Percentiles rank a stretch among this genome's conserved stretches.
Conservation (phyloP, 2,329 filamentous ascomycete genomes). For the Penicillium sp. region DNA sequence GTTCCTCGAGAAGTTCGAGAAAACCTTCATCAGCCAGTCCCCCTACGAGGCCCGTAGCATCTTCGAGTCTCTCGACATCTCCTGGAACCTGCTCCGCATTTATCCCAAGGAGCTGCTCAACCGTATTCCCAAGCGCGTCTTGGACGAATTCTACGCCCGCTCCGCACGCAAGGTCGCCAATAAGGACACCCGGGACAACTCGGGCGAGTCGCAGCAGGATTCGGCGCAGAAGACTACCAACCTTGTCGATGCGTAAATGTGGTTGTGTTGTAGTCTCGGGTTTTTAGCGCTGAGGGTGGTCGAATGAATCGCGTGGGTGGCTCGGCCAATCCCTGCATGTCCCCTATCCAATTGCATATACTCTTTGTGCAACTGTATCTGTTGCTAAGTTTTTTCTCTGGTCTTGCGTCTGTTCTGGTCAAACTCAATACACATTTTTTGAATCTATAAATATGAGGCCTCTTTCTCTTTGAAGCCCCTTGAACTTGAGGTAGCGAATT, state of each 20-base stretch:
- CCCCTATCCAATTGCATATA: constrained; percentile 22
- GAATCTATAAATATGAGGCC: background rate
- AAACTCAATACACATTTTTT: constrained; percentile 14
- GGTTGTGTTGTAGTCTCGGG: background rate
- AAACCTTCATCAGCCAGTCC: constrained; percentile 87
- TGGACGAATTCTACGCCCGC: constrained; percentile 79
- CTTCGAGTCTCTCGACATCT: constrained; percentile 89
- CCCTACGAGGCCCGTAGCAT: constrained; percentile 90
- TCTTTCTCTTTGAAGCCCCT: background rate
- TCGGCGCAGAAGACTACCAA: constrained; percentile 33
- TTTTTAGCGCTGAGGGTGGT: constrained; percentile 3
- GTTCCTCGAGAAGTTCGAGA: constrained; percentile 98
- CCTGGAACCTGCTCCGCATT: constrained; percentile 93
- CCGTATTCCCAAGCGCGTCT: constrained; percentile 79
- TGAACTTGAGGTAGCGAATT: too few species aligned
- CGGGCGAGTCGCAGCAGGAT: constrained; percentile 27
- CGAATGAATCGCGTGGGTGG: constrained; percentile 1
- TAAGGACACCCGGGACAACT: constrained; percentile 50
- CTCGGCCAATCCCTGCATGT: constrained; percentile 6
- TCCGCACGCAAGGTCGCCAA: constrained; percentile 43
- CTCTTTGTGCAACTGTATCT: constrained; percentile 21
- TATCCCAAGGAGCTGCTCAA: constrained; percentile 98
- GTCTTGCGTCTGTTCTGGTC: constrained; percentile 8
- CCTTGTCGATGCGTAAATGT: constrained; percentile 42
- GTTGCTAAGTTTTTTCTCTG: constrained; percentile 14